phyloP scores from a whole-genome alignment of 345 rosid species.

The Geranium rotundifolium region DNA sequence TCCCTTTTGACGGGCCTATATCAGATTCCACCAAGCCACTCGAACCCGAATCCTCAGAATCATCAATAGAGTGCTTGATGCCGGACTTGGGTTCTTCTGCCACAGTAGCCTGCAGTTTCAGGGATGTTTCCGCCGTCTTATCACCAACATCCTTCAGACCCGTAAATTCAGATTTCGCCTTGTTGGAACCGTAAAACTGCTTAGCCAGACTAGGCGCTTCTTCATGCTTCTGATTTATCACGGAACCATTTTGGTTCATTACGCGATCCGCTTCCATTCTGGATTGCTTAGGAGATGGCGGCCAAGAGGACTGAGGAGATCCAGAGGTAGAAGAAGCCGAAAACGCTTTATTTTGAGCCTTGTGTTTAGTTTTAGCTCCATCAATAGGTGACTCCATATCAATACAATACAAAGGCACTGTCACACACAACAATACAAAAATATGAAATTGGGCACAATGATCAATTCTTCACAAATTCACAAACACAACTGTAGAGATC shows the following conservation, averaged over 20 bases:
- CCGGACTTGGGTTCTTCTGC: constrained; percentile 15
- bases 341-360: constrained; percentile 27
- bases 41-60: constrained; percentile 19
- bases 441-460: background rate
- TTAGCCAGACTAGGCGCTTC: constrained; percentile 21
- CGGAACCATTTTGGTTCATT: constrained; percentile 17
- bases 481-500: background rate
- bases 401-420: constrained; percentile 23
- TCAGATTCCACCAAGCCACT: constrained; percentile 30
- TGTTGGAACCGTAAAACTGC: constrained; percentile 13
- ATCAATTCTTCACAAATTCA: constrained; percentile 1
- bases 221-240: constrained; percentile 24
- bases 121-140: constrained; percentile 13
- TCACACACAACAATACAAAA: constrained; percentile 8
- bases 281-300: constrained; percentile 37
- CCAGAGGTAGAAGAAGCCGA: constrained; percentile 17
- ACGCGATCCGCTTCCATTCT: constrained; percentile 21
- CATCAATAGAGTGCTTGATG: constrained; percentile 21
- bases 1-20: constrained; percentile 20
- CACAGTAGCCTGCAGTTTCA: constrained; percentile 10
- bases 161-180: constrained; percentile 19
- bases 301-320: constrained; percentile 19
- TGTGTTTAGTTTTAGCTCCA: constrained; percentile 33
- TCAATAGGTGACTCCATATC: constrained; percentile 50
- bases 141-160: constrained; percentile 10